Base-by-base conservation (phyloP, 306 rosid species). In the Castanea sativa region DNA sequence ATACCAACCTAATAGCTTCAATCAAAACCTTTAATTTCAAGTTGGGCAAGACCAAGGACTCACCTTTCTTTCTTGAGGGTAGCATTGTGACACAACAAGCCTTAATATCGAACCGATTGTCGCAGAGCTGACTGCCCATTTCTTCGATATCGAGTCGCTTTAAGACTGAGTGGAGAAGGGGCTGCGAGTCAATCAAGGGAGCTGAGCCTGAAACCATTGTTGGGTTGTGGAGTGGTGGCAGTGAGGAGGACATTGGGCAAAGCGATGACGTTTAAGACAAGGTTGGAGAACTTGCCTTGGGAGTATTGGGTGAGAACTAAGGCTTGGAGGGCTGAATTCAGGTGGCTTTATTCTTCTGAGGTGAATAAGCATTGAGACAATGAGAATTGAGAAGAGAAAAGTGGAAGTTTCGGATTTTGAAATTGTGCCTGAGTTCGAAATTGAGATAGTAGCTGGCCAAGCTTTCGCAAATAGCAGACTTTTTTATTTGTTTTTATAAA, bases 161-260 rank as follows among this genome's bases (percentile, higher is more conserved):
- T 19, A 79, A 63, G 79, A 88, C 80, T 14, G 80, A 82, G 15
- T 69, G 71, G 12, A 73, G 14, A 69, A 68, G 74, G 32, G 79
- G 63, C 20, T 29, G n/a, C 0, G 79, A 84, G 8, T 65, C 76
- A 16, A 71, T 25, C 27, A 25, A 25, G 76, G 11, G 65, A 29
- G 12, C 16, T 29, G 55, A 78, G 60, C 4, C 32, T 25, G 27
- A 25, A 25, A 25, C 27, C 27, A 25, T 25, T 25, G 11, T 38
- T 18, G 70, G 78, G 29, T 18, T 3, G 71, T 12, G 85, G 73
- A 53, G 84, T 25, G 27, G 83, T 16, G 84, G 97, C 94, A 14
- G 93, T 86, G 85, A 91, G 83, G 80, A 94, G 93, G 69, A 92
- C 84, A 2, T 87, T 1, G 78, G 93, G 97, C 55, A 83, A 86